phyloP scores from a whole-genome alignment of 2,329 filamentous ascomycete genomes.

The Stagonosporopsis tanaceti region DNA sequence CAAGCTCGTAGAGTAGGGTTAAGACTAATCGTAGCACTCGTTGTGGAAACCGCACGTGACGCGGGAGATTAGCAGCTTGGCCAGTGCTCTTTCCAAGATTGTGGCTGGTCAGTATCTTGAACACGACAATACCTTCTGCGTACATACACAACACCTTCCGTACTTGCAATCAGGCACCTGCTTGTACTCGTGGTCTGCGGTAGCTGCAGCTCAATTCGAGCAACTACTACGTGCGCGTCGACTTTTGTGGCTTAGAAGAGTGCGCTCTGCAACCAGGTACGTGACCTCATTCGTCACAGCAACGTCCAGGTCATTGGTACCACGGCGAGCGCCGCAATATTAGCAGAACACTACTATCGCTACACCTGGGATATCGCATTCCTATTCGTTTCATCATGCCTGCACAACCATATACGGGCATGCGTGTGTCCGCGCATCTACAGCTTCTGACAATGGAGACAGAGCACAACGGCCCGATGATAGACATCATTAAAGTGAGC shows the following conservation, averaged over 20 bases:
- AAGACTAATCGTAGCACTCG: not conserved
- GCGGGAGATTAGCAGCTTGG: constrained; percentile 10
- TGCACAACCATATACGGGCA: not conserved
- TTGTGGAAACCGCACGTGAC: constrained; percentile 11
- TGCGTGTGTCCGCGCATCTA: constrained; percentile 2
- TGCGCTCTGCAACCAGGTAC: constrained; percentile 7
- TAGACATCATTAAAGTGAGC: constrained; percentile 55
- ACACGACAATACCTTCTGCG: constrained; percentile 1
- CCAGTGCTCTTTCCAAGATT: constrained; percentile 18
- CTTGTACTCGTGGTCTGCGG: not conserved
- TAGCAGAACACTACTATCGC: not conserved
- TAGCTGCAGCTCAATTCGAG: not conserved
- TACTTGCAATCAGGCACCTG: not conserved
- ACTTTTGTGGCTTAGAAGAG: not conserved
- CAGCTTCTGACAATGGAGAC: constrained; percentile 15
- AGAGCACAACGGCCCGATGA: constrained; percentile 44
- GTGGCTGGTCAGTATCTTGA: constrained; percentile 13
- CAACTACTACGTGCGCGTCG: constrained; percentile 1
- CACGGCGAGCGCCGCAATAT: constrained; percentile 1
- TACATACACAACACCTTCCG: not conserved
- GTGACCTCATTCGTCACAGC: constrained; percentile 15
- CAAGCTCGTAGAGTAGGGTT: not conserved
- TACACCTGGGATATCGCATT: not conserved
- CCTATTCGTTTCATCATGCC: not conserved
- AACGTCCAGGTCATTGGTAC: constrained; percentile 3